Evolutionary conservation across 352 stramenopile genomes (phyloP).

Genomic region (Peronosclerospora sorghi): DNA sequence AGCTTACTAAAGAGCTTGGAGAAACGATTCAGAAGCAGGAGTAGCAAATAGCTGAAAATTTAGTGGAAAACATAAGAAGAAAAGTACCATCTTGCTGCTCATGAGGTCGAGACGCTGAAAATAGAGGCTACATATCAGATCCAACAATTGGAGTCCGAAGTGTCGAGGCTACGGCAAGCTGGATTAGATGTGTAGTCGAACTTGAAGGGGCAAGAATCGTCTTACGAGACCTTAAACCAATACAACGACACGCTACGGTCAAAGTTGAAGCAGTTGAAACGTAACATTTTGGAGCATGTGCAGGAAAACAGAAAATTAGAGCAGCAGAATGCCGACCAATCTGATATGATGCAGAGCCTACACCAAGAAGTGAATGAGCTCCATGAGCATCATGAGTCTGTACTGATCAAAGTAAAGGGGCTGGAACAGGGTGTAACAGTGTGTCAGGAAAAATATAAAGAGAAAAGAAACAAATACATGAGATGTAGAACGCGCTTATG

Average conservation of each 20-base stretch:
- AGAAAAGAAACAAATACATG: constrained; percentile 16
- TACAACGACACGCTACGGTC: constrained; percentile 29
- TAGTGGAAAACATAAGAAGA: constrained; percentile 72
- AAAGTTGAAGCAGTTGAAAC: constrained; percentile 37
- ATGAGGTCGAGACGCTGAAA: constrained; percentile 41
- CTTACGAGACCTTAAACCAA: constrained; percentile 25
- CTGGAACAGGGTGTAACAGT: constrained; percentile 22
- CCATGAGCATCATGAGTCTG: constrained; percentile 26
- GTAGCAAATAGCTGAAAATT: constrained; percentile 34
- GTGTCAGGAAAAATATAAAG: constrained; percentile 29
- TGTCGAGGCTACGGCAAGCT: constrained; percentile 34
- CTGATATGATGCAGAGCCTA: constrained; percentile 22
- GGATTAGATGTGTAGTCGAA: constrained; percentile 39
- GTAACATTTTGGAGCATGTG: constrained; percentile 20
- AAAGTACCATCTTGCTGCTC: constrained; percentile 47
- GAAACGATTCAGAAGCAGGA: constrained; percentile 51
- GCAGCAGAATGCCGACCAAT: constrained; percentile 30
- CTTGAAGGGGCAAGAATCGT: constrained; percentile 30
- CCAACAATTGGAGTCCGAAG: constrained; percentile 34
- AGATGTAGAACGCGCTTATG: constrained; percentile 26
- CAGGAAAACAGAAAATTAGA: constrained; percentile 36
- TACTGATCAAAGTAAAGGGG: constrained; percentile 20
- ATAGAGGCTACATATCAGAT: constrained; percentile 44
- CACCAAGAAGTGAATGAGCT: constrained; percentile 38
- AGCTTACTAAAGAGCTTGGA: constrained; percentile 44